These are phyloP conservation scores for Jimgerdemannia flammicorona DNA, from an alignment of 192 early-diverging fungal genomes.

Conservation along the genomic window DNA sequence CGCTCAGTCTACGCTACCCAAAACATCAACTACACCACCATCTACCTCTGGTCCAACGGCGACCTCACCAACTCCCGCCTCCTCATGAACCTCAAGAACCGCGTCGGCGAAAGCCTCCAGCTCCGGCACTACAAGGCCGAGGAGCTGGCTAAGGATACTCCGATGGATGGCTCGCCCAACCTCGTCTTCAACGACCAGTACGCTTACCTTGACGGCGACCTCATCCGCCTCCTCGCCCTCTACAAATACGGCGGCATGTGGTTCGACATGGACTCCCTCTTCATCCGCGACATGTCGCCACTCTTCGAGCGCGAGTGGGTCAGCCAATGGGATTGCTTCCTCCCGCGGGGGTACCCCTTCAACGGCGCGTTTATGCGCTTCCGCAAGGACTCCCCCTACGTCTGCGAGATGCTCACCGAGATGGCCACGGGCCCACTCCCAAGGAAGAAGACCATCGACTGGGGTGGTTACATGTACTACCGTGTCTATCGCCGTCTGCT, in stretches of 20 bases:
- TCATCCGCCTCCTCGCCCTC: conserved; percentile 33
- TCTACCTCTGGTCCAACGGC: conserved; percentile 41
- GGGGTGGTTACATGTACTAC: conserved; percentile 39
- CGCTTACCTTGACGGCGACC: conserved; percentile 41
- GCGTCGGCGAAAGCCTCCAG: conserved; percentile 22
- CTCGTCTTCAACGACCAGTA: conserved; percentile 24
- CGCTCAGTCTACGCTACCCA: conserved; percentile 41
- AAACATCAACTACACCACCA: conserved; percentile 20
- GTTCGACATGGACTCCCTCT: conserved; percentile 46
- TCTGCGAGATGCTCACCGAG: conserved; percentile 39
- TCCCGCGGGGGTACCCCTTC: conserved; percentile 34
- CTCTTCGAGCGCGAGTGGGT: conserved; percentile 40
- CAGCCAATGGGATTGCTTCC: conserved; percentile 42
- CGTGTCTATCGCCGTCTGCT: conserved; percentile 31
- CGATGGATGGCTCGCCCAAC: conserved; percentile 29
- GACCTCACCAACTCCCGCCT: conserved; percentile 17
- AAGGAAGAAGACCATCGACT: conserved; percentile 27
- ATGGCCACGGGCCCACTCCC: conserved; percentile 33
- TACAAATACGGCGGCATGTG: conserved; percentile 44
- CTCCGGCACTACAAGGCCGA: conserved; percentile 16
- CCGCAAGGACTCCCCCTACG: conserved; percentile 35
- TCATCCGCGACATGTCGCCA: conserved; percentile 37
- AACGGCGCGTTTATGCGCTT: conserved; percentile 45
- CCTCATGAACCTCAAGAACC: conserved; percentile 19
- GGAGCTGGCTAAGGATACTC: conserved; percentile 21